Evolutionary conservation across 2,329 filamentous ascomycete genomes (phyloP).

Genomic region (Beauveria caledonica): DNA sequence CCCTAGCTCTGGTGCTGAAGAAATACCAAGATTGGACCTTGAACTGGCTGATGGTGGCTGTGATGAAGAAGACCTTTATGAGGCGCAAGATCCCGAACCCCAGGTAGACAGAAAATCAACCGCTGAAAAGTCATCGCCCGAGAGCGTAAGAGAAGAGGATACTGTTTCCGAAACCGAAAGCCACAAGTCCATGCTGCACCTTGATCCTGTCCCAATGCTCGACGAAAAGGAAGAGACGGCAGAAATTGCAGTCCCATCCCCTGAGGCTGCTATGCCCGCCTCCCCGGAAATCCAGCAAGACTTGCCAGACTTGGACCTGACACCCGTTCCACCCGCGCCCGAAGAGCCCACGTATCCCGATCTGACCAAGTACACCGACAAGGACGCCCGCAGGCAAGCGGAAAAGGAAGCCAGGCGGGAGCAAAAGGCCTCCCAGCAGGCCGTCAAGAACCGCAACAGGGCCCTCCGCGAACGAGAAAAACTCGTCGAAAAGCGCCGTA

Average conservation of each 20-base stretch:
- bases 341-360: slow-evolving; percentile 49
- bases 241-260: background rate
- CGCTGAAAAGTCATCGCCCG: background rate
- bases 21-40: background rate
- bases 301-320: background rate
- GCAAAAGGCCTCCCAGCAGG: slow-evolving; percentile 57
- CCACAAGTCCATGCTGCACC: slow-evolving; percentile 24
- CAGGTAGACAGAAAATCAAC: background rate
- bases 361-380: slow-evolving; percentile 50
- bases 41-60: background rate
- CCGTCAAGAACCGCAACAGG: slow-evolving; percentile 58
- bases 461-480: slow-evolving; percentile 56
- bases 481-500: slow-evolving; percentile 44
- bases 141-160: slow-evolving; percentile 3
- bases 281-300: background rate
- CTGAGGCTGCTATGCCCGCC: background rate
- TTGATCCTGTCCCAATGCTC: slow-evolving; percentile 32
- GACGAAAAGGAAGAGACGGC: slow-evolving; percentile 14
- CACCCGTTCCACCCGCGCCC: slow-evolving; percentile 41
- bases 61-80: background rate
- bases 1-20: background rate
- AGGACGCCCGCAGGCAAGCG: slow-evolving; percentile 56
- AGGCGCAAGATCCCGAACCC: background rate
- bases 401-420: slow-evolving; percentile 58
- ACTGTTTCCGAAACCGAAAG: slow-evolving; percentile 13